Evolutionary conservation across 164 flowering plant genomes (phyloP).

Genomic region (Pachysandra terminalis): DNA sequence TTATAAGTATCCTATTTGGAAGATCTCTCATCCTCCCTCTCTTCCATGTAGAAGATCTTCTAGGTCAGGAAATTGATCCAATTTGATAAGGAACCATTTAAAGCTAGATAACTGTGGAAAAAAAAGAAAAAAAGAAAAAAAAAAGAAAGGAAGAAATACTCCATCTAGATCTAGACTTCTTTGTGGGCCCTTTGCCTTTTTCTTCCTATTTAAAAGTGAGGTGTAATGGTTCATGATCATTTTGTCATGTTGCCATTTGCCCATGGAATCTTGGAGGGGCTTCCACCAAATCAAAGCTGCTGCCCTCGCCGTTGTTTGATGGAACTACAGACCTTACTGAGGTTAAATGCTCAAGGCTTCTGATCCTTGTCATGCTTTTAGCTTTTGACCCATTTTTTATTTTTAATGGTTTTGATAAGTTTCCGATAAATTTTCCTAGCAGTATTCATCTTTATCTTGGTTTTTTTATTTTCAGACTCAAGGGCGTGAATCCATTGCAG

Average conservation of each 20-base stretch:
- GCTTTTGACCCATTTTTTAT: too few species aligned
- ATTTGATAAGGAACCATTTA: constrained; percentile 4
- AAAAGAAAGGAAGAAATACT: too few species aligned
- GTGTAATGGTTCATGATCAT: neutral
- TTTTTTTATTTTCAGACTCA: constrained; percentile 61
- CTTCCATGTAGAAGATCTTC: neutral
- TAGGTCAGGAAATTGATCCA: neutral
- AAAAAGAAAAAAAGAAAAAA: too few species aligned
- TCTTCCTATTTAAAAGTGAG: neutral
- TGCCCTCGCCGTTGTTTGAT: too few species aligned
- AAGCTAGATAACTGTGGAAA: too few species aligned
- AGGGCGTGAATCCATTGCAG: constrained; percentile 99
- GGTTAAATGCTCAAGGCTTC: too few species aligned
- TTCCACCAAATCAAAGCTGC: too few species aligned
- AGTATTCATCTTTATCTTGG: neutral
- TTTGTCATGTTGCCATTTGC: neutral
- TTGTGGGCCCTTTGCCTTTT: neutral
- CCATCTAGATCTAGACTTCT: neutral
- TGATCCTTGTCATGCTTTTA: too few species aligned
- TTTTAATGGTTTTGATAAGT: too few species aligned
- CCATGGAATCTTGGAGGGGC: too few species aligned
- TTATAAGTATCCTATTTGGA: neutral
- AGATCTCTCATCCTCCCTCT: neutral
- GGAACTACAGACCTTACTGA: too few species aligned
- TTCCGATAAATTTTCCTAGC: too few species aligned